Conservation (phyloP, 352 stramenopile species). For the Pythium pyrilobum region DNA sequence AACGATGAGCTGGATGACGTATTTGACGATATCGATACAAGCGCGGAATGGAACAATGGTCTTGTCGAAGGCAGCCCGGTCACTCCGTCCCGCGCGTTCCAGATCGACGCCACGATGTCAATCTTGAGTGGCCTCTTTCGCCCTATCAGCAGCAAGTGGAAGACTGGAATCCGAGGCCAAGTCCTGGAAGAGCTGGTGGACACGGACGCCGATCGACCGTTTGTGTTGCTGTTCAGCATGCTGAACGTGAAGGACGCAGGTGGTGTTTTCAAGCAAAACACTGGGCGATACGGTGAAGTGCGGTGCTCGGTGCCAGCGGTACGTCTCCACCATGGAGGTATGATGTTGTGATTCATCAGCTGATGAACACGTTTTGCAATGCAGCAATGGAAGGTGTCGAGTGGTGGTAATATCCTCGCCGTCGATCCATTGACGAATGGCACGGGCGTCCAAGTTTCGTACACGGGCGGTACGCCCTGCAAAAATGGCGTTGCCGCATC, state of each 20-base stretch:
- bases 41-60: conserved; percentile 16
- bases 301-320: conserved; percentile 68
- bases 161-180: conserved; percentile 44
- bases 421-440: conserved; percentile 50
- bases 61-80: conserved; percentile 23
- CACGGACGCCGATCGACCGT: conserved; percentile 38
- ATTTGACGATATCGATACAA: conserved; percentile 5
- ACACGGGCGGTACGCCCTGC: conserved; percentile 47
- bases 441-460: conserved; percentile 50
- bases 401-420: conserved; percentile 55
- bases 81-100: conserved; percentile 34
- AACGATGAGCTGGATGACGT: conserved; percentile 6
- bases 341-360: neutral
- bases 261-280: conserved; percentile 62
- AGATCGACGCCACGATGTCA: conserved; percentile 41
- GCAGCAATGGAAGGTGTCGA: conserved; percentile 71
- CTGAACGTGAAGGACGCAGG: conserved; percentile 58
- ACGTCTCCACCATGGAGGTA: conserved; percentile 1
- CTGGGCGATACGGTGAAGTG: conserved; percentile 56
- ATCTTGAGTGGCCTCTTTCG: conserved; percentile 60
- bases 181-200: conserved; percentile 57
- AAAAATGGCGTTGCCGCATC: conserved; percentile 38
- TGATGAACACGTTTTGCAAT: neutral
- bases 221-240: conserved; percentile 51
- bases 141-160: conserved; percentile 46